These are phyloP conservation scores for Diaporthe humulicola DNA, from an alignment of 2,329 filamentous ascomycete genomes.

Conservation along the genomic window DNA sequence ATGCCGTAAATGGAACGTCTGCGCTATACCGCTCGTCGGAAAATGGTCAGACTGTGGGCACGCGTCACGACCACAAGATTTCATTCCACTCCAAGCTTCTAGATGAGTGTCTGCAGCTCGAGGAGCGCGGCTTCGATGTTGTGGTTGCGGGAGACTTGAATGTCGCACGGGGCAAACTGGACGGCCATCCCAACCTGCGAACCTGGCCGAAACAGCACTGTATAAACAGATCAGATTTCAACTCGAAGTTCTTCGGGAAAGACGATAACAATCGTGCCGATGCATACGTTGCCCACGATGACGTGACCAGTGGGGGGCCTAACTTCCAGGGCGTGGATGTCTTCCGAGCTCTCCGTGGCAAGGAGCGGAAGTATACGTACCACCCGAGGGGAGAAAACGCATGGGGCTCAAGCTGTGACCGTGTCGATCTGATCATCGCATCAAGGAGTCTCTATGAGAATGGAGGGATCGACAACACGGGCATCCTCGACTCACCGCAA, in stretches of 20 bases:
- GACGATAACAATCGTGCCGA: slow-evolving; percentile 40
- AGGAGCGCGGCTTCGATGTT: slow-evolving; percentile 56
- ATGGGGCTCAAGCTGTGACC: slow-evolving; percentile 66
- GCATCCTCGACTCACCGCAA: slow-evolving; percentile 52
- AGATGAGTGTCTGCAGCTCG: slow-evolving; percentile 56
- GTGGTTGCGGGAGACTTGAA: slow-evolving; percentile 67
- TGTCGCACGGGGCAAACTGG: slow-evolving; percentile 53
- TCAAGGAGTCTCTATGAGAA: slow-evolving; percentile 51
- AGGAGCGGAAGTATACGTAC: slow-evolving; percentile 62
- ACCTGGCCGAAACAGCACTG: slow-evolving; percentile 60
- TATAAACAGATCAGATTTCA: slow-evolving; percentile 64
- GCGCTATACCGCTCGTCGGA: slow-evolving; percentile 58
- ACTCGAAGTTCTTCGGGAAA: slow-evolving; percentile 57
- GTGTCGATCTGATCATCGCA: slow-evolving; percentile 65
- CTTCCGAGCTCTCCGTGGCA: slow-evolving; percentile 59
- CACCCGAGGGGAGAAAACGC: slow-evolving; percentile 53
- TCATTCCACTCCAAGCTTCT: slow-evolving; percentile 60
- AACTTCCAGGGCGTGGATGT: slow-evolving; percentile 57
- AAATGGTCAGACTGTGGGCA: slow-evolving; percentile 57
- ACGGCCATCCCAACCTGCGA: slow-evolving; percentile 60
- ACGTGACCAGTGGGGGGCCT: slow-evolving; percentile 45
- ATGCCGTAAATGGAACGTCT: slow-evolving; percentile 66
- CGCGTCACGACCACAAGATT: slow-evolving; percentile 64
- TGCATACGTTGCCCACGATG: slow-evolving; percentile 32
- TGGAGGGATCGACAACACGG: slow-evolving; percentile 44